A percentile compares a stretch with the other conserved stretches of the same genome.
Evolutionary conservation across 345 rosid genomes (phyloP).

Genomic region (Passiflora organensis): DNA sequence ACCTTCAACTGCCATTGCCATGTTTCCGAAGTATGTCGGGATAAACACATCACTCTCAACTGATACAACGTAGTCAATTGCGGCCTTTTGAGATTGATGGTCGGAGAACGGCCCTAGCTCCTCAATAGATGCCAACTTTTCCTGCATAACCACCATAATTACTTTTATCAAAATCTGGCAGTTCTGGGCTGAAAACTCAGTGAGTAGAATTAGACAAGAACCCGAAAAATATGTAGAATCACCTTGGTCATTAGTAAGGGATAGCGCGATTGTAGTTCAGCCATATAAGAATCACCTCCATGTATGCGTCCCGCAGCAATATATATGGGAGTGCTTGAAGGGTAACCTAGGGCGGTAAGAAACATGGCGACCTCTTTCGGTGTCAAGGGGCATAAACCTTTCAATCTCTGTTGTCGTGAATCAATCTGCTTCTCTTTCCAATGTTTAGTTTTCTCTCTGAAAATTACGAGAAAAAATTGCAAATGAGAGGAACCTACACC

Average conservation of each 20-base stretch:
- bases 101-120: conserved; percentile 71
- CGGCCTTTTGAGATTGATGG: conserved; percentile 92
- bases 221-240: no score
- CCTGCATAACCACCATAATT: conserved; percentile 43
- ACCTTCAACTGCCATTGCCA: conserved; percentile 97
- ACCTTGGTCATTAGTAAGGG: conserved; percentile 80
- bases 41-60: conserved; percentile 85
- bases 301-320: conserved; percentile 92
- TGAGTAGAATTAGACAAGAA: no score
- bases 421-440: conserved; percentile 90
- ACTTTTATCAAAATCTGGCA: no score
- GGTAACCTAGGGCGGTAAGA: conserved; percentile 70
- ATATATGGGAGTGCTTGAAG: conserved; percentile 69
- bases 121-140: conserved; percentile 58
- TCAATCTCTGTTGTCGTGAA: conserved; percentile 66
- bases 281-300: conserved; percentile 75
- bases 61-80: conserved; percentile 88
- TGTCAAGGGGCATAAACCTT: conserved; percentile 80
- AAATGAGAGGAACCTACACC: background rate
- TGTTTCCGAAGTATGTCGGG: conserved; percentile 82
- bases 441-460: conserved; percentile 62
- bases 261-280: conserved; percentile 52
- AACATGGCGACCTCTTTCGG: conserved; percentile 85
- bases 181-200: no score
- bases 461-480: conserved; percentile 2